Percentiles rank a stretch among this genome's conserved stretches.
Conservation (phyloP, 2,329 filamentous ascomycete genomes). For the Cercospora janseana region DNA sequence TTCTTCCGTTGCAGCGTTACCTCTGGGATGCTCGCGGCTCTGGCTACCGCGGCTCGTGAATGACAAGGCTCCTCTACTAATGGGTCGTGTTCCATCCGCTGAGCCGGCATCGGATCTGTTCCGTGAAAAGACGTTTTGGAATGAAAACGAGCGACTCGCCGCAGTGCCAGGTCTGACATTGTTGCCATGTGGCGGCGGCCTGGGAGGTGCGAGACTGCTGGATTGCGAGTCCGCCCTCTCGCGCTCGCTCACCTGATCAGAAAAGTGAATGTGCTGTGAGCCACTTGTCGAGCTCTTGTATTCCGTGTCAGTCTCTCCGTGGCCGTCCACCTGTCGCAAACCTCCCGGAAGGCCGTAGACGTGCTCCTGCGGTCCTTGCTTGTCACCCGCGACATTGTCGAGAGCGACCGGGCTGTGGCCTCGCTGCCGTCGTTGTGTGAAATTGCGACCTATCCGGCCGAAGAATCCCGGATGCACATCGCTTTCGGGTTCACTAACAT, state of each 20-base stretch:
- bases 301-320: conserved; percentile 51
- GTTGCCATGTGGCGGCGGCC: conserved; percentile 54
- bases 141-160: conserved; percentile 85
- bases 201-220: conserved; percentile 53
- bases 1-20: conserved; percentile 37
- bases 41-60: conserved; percentile 32
- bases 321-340: conserved; percentile 46
- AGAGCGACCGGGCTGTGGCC: conserved; percentile 38
- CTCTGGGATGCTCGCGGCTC: conserved; percentile 26
- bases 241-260: conserved; percentile 37
- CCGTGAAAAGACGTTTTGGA: conserved; percentile 77
- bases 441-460: conserved; percentile 33
- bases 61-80: conserved; percentile 37
- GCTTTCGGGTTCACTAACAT: conserved; percentile 42
- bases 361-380: conserved; percentile 41
- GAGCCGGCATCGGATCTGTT: conserved; percentile 40
- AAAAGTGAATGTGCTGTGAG: conserved; percentile 50
- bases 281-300: conserved; percentile 44
- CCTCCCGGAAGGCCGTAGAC: conserved; percentile 52
- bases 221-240: conserved; percentile 46
- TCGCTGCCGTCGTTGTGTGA: conserved; percentile 23
- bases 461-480: conserved; percentile 52
- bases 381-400: conserved; percentile 35
- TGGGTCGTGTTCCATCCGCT: conserved; percentile 32
- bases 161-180: conserved; percentile 2